Evolutionary conservation across 1,284 basidiomycete genomes (phyloP).

Genomic region (Naganishia sp.): DNA sequence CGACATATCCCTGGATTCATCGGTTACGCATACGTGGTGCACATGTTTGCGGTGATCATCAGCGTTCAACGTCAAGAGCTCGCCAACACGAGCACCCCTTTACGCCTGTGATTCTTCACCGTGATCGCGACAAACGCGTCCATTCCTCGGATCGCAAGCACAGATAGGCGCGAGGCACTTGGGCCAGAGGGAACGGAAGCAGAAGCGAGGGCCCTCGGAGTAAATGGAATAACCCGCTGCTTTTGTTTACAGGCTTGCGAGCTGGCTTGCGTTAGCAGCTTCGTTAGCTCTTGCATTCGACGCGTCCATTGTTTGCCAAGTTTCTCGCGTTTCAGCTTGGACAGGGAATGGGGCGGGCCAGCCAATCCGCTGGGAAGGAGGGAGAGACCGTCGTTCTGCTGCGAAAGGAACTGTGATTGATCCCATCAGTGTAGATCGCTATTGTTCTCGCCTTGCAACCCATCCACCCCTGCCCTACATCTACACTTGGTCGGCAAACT

Average conservation of each 20-base stretch:
- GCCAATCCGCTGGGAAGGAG: neutral
- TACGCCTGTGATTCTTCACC: neutral
- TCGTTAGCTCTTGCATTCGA: neutral
- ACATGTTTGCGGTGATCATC: neutral
- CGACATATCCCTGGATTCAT: no score
- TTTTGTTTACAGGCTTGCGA: no score
- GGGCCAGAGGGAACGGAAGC: no score
- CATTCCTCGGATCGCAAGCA: no score
- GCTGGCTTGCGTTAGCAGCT: no score
- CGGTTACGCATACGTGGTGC: no score
- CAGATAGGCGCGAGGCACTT: no score
- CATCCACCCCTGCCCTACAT: neutral
- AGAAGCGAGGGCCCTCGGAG: no score
- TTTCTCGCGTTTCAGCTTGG: neutral
- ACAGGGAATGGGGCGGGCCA: neutral
- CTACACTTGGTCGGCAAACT: neutral
- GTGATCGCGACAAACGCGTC: neutral
- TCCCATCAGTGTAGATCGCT: neutral
- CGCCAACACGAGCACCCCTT: neutral
- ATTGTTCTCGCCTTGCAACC: constrained; percentile 1
- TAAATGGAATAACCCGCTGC: no score
- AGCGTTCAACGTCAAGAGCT: neutral
- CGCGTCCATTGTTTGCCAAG: constrained; percentile 1
- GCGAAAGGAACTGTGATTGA: constrained; percentile 5
- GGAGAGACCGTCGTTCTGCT: neutral